A percentile compares a stretch with the other conserved stretches of the same genome.
Evolutionary conservation across 345 rosid genomes (phyloP).

Genomic region (Acer saccharum): DNA sequence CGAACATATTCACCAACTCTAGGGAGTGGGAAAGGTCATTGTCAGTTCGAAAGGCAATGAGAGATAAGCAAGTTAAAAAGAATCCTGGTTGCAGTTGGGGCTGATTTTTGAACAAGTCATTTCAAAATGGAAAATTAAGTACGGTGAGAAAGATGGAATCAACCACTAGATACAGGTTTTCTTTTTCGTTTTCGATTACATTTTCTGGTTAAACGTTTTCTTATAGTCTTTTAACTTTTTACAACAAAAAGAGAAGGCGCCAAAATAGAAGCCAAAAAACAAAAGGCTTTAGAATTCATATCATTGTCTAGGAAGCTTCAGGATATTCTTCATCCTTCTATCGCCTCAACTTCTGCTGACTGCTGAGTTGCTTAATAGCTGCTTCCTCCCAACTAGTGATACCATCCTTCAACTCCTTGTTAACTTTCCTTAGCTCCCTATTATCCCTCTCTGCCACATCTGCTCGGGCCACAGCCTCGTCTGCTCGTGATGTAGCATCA

Average conservation of each 20-base stretch:
- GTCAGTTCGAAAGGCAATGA: slow-evolving; percentile 50
- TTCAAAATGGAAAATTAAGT: not conserved
- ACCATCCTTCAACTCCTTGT: not conserved
- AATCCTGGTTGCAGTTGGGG: slow-evolving; percentile 63
- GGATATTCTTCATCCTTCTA: no score
- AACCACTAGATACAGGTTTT: not conserved
- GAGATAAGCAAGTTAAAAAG: slow-evolving; percentile 43
- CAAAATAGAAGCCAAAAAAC: no score
- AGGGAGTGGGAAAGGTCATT: slow-evolving; percentile 86
- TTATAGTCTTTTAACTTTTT: not conserved
- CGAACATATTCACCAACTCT: slow-evolving; percentile 60
- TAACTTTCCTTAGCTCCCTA: not conserved
- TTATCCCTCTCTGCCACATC: not conserved
- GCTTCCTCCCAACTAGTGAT: not conserved
- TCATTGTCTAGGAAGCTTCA: not conserved
- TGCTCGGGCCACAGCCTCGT: not conserved
- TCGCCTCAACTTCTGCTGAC: not conserved
- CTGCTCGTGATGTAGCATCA: not conserved
- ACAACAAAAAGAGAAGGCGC: not conserved
- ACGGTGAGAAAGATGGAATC: not conserved
- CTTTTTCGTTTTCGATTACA: no score
- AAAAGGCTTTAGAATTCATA: not conserved
- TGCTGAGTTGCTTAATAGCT: not conserved
- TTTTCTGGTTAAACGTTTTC: not conserved
- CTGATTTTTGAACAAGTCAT: slow-evolving; percentile 20